Evolutionary conservation across 306 rosid genomes (phyloP), one percentile per base, ranked within the genome.

Genomic region (Vicia villosa): DNA sequence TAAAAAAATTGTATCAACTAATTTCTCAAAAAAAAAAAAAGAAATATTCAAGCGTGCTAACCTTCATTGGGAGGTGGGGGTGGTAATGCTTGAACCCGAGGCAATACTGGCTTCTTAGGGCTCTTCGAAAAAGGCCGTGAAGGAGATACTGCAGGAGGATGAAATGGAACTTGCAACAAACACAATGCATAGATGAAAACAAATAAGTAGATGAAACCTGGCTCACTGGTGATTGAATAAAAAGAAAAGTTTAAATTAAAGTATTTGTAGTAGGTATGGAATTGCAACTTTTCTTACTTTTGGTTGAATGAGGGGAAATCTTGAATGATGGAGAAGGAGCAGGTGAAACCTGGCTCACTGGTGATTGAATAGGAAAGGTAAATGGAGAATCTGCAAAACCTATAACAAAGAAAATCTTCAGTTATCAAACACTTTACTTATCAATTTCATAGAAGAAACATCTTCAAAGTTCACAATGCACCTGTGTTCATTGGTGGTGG

Each of bases 1-100:
- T 46, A 47, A 32, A 47, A 47, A 14, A 38, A 46, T 66, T 66
- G 16, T 26, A 66, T 47, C 43, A 46, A 66, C 16, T 5, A 43
- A 66, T 28, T 10, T 66, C 45, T 30, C 17, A 49, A 66, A 30
- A 30, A 38, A 5, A 19, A n/a, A 12, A 49, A 66, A 30, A 30
- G 3, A 3, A 45, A 5, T 6, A 66, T 10, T 66, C 13, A 17
- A 11, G 72, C 32, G 17, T 32, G 59, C 76, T 17, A 80, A 89
- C 99, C 97, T 83, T 80, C 87, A 89, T 88, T 91, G 14, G 97
- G 99, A 80, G 98, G 98, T 54, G 98, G 98, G 54, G 97, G 97
- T 52, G 98, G 98, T 61, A 94, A 74, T 16, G 87, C 85, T 50
- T 75, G 87, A 55, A 83, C 57, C 19, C 56, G 89, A 63, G 91